Base-by-base conservation (phyloP, 768 basidiomycete genomes). In the Tylopilus sp. region DNA sequence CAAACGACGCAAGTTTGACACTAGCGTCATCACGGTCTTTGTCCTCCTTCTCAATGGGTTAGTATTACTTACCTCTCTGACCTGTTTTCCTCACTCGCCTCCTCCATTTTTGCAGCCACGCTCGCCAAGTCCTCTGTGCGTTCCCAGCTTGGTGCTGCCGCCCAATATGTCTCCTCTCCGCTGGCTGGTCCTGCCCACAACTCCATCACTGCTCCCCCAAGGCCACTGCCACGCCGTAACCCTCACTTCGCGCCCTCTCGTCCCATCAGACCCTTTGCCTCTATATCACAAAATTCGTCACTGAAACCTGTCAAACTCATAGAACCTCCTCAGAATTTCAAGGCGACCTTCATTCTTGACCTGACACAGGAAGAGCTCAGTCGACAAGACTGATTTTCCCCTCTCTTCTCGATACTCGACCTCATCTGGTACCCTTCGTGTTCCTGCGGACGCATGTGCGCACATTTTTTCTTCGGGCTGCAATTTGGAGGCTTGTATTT, bases 341-440 rank as follows among this genome's bases (percentile, higher is more conserved):
- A 80, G 66, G 74, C 75, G 43, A 81, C 79, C 35, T 92, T 91
- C 60, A 74, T 86, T 54, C 81, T 93, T 47, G 79, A 91, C 69
- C 77, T 93, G 51, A 91, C 90, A 0, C 90, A 90, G 66, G 88
- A 81, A 8, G 90, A 93, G 67, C 78, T 93, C 66, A 79, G 87
- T 68, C 75, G 88, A 61, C 84, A 83, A 69, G 78, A 79, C 57
- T 79, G 64, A 73, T n/a, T 15, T 22, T 10, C 7, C 9, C 30
- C 30, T 31, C 15, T 13, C 28, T 10, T 28, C 40, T 26, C 38
- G 11, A 40, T 38, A 31, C 12, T 21, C 17, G 4, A 11, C 39
- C 28, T n/a, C 28, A 1, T 20, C 11, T 3, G 13, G 2, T 40
- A 26, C 10, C 8, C 47, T 22, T 18, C 22, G 39, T 21, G 39